Conservation (phyloP, 164 flowering plant species). For the Paratinospora sagittata region DNA sequence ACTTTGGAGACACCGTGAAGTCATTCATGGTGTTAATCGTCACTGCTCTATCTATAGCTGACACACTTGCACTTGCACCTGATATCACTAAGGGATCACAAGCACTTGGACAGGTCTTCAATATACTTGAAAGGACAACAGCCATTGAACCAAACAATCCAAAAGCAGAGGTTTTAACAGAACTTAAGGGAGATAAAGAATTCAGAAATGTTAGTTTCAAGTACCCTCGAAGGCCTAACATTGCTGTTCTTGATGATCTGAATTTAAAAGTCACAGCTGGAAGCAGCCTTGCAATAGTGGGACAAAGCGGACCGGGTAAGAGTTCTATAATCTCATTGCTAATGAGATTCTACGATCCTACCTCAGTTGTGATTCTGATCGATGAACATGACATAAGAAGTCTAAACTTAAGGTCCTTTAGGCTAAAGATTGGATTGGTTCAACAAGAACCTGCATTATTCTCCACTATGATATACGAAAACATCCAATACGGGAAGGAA, state of each 20-base stretch:
- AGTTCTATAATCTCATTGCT: constrained; percentile 57
- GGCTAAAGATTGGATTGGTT: constrained; percentile 58
- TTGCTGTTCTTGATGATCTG: constrained; percentile 41
- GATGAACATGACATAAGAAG: constrained; percentile 51
- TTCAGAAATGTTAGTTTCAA: constrained; percentile 51
- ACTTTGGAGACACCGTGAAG: constrained; percentile 60
- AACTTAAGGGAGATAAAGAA: constrained; percentile 53
- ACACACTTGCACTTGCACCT: constrained; percentile 66
- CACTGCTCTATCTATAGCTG: constrained; percentile 62
- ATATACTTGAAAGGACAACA: constrained; percentile 48
- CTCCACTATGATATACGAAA: constrained; percentile 69
- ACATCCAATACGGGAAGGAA: constrained; percentile 62
- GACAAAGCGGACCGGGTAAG: constrained; percentile 87
- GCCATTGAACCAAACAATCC: constrained; percentile 44
- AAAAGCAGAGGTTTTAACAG: constrained; percentile 23
- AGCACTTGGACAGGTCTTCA: constrained; percentile 58
- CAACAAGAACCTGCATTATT: constrained; percentile 83
- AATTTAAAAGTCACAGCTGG: constrained; percentile 45
- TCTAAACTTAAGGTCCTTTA: constrained; percentile 46
- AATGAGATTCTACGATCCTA: constrained; percentile 69
- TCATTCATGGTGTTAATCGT: constrained; percentile 63
- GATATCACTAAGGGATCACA: constrained; percentile 60
- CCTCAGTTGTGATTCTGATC: constrained; percentile 39
- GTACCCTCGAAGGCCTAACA: constrained; percentile 67
- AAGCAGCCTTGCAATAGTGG: constrained; percentile 72